These are phyloP conservation scores for Physcia stellaris DNA, from an alignment of 495 filamentous ascomycete genomes.

Conservation along the genomic window DNA sequence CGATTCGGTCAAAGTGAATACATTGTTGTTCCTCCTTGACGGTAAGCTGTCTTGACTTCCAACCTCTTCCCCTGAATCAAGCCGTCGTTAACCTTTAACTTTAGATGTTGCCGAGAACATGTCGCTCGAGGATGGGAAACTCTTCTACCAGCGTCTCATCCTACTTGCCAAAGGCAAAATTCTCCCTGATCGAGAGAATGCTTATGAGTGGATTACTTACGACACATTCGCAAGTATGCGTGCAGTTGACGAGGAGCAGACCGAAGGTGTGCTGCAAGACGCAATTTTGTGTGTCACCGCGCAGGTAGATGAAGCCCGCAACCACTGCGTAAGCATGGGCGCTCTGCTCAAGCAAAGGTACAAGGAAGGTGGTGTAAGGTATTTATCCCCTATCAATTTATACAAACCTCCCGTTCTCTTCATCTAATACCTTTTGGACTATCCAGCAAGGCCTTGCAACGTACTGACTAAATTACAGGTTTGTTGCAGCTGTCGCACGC, in stretches of 20 bases:
- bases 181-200: conserved; percentile 19
- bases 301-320: conserved; percentile 14
- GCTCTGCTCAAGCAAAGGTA: conserved; percentile 5
- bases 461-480: conserved; percentile 22
- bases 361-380: conserved; percentile 10
- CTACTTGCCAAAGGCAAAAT: conserved; percentile 17
- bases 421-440: too few relatives aligned
- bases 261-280: conserved; percentile 22
- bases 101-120: conserved; percentile 28
- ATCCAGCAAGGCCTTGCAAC: too few relatives aligned
- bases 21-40: conserved; percentile 24
- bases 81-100: neutral
- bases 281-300: conserved; percentile 24
- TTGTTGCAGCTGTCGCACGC: conserved; percentile 49
- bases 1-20: conserved; percentile 18
- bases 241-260: conserved; percentile 16
- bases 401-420: too few relatives aligned
- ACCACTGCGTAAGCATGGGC: neutral
- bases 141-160: conserved; percentile 25
- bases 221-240: conserved; percentile 28
- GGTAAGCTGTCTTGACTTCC: conserved; percentile 11
- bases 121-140: conserved; percentile 23
- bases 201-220: conserved; percentile 24
- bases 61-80: neutral
- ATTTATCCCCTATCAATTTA: too few relatives aligned